Base-by-base conservation (phyloP, 2,329 filamentous ascomycete species). In the Fusarium ambrosium region DNA sequence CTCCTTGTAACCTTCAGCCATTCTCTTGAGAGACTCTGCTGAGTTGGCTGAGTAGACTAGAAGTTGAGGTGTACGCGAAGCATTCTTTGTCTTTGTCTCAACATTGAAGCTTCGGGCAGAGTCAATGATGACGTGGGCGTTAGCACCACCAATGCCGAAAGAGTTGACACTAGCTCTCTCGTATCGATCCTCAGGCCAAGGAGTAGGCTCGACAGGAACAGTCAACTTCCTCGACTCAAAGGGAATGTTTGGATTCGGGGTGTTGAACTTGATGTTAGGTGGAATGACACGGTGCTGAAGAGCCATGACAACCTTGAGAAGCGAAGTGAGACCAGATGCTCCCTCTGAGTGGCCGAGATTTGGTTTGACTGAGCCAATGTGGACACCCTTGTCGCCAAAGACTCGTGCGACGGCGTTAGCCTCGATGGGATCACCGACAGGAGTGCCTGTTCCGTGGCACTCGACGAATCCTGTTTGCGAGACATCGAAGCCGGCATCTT, bases 401-500 rank as follows among this genome's bases (percentile, higher is more conserved):
- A 81, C 74, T 0, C 67, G 68, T 1, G 73, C 76, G 7, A 87
- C 79, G 0, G 84, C 84, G 0, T 65, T 64, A 0, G 82, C 79
- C 58, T 87, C 86, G 6, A 83, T 76, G 0, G 83, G 83, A 60
- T 88, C 86, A 0, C 86, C 86, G 0, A 78, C 80, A 2, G 74
- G 64, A 0, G 86, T 88, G 0, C 85, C 85, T 1, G 86, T 87
- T 0, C 85, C 86, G 58, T 88, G 86, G 22, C 81, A 82, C 68
- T 87, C 82, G 2, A 82, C 36, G 20, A 60, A 60, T 11, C 36
- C 56, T 4, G 56, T 41, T 18, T 41, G 22, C 4, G 36, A 41
- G 1, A 60, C 56, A 32, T 41, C 36, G 0, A 60, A 36, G 11
- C 56, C 36, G 2, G 56, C 56, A 7, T 60, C 36, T 3, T 41